Evolutionary conservation across 2,329 filamentous ascomycete species (phyloP).

Genomic region (Penicillium concentricum): DNA sequence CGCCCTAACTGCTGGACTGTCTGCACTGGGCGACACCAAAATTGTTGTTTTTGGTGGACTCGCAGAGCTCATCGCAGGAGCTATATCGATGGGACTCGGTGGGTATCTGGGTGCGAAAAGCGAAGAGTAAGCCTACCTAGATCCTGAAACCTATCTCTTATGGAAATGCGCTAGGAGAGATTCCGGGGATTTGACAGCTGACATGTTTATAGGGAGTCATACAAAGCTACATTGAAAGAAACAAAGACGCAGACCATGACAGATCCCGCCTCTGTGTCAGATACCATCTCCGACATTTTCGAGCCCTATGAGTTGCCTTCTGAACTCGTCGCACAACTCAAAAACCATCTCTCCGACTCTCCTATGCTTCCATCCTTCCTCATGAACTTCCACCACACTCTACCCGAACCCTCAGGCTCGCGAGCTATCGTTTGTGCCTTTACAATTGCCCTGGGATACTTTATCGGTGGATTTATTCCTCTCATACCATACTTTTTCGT

Average conservation of each 20-base stretch:
- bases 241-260: constrained; percentile 33
- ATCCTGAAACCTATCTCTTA: no score
- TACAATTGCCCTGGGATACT: constrained; percentile 43
- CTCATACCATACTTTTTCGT: constrained; percentile 61
- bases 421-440: constrained; percentile 40
- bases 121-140: constrained; percentile 33
- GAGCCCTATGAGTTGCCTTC: constrained; percentile 40
- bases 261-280: constrained; percentile 30
- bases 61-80: constrained; percentile 72
- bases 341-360: constrained; percentile 36
- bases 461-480: constrained; percentile 48
- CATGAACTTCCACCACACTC: constrained; percentile 44
- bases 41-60: constrained; percentile 71
- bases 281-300: constrained; percentile 39
- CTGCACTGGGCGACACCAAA: constrained; percentile 59
- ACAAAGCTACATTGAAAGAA: constrained; percentile 40
- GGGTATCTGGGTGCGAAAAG: constrained; percentile 66
- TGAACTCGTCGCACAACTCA: constrained; percentile 37
- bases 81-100: constrained; percentile 75
- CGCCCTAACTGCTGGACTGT: constrained; percentile 70
- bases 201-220: constrained; percentile 34
- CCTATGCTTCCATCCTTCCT: constrained; percentile 40
- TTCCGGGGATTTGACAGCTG: not conserved
- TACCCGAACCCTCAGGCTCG: constrained; percentile 39
- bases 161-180: no score